A percentile compares a stretch with the other conserved stretches of the same genome.
phyloP scores from a whole-genome alignment of 495 filamentous ascomycete species.

The Terfezia claveryi region DNA sequence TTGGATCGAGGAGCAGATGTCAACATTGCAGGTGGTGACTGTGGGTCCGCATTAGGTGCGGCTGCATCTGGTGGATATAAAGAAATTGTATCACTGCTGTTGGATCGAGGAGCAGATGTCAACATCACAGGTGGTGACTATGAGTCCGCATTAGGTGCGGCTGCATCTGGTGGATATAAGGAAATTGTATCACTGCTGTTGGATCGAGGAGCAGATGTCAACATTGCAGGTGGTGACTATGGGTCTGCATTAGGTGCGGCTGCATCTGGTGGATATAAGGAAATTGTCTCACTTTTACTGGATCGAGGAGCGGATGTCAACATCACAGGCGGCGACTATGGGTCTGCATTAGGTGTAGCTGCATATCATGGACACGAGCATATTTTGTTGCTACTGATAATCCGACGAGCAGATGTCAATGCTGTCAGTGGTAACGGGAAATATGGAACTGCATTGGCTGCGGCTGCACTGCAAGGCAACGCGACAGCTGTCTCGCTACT shows the following conservation, averaged over 20 bases:
- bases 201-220: slow-evolving; percentile 9
- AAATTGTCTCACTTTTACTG: slow-evolving; percentile 5
- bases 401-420: slow-evolving; percentile 12
- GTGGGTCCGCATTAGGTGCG: slow-evolving; percentile 11
- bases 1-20: slow-evolving; percentile 13
- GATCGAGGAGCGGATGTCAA: slow-evolving; percentile 14
- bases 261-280: neutral
- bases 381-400: slow-evolving; percentile 10
- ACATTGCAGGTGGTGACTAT: slow-evolving; percentile 3
- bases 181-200: slow-evolving; percentile 7
- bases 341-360: slow-evolving; percentile 11
- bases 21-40: slow-evolving; percentile 6
- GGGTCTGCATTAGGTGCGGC: slow-evolving; percentile 13
- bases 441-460: slow-evolving; percentile 11
- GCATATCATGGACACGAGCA: neutral
- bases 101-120: slow-evolving; percentile 12
- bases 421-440: slow-evolving; percentile 1
- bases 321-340: slow-evolving; percentile 6
- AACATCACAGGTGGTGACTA: slow-evolving; percentile 8
- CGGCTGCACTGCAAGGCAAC: slow-evolving; percentile 1
- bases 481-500: slow-evolving; percentile 3
- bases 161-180: neutral
- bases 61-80: slow-evolving; percentile 1
- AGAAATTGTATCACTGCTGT: slow-evolving; percentile 3
- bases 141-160: slow-evolving; percentile 10